Evolutionary conservation across 73 alveolate genomes (phyloP).

Genomic region (Uronychia setigera): DNA sequence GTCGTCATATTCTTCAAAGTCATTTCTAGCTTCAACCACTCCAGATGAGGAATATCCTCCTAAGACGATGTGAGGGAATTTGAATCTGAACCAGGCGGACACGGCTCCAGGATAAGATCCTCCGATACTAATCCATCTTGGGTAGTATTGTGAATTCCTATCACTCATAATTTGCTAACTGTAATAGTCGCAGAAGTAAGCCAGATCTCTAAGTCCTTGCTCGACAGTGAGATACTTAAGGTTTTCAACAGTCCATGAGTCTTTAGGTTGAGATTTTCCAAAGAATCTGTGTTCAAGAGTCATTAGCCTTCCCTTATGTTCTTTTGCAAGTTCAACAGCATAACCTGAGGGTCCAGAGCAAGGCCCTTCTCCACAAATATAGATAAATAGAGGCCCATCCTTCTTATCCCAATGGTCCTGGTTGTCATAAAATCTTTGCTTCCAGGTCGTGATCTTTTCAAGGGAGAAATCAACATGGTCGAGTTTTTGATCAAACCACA

Average conservation of each 20-base stretch:
- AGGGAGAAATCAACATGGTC: conserved; percentile 20
- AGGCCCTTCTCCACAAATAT: conserved; percentile 57
- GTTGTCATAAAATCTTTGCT: conserved; percentile 30
- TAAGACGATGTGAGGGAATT: conserved; percentile 68
- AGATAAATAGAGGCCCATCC: conserved; percentile 41
- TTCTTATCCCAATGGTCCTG: conserved; percentile 30
- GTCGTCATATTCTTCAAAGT: conserved; percentile 15
- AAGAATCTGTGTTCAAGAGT: conserved; percentile 77
- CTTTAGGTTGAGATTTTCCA: conserved; percentile 72
- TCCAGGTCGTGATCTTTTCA: conserved; percentile 21
- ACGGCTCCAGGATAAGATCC: conserved; percentile 83
- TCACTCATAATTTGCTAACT: background rate
- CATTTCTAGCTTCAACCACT: conserved; percentile 19
- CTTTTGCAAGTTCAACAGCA: conserved; percentile 60
- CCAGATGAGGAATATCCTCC: conserved; percentile 78
- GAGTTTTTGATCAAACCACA: conserved; percentile 23
- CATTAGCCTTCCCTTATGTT: conserved; percentile 57
- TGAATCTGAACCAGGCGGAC: conserved; percentile 74
- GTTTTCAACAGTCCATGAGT: conserved; percentile 32
- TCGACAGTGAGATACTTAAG: conserved; percentile 59
- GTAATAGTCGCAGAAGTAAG: conserved; percentile 41
- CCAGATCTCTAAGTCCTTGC: conserved; percentile 75
- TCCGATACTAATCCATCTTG: conserved; percentile 58
- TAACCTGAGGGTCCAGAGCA: conserved; percentile 37
- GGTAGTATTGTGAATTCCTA: background rate